A percentile compares a stretch with the other conserved stretches of the same genome.
These are phyloP conservation scores for Phytophthora ohioensis DNA, from an alignment of 352 stramenopile species.

Conservation along the genomic window DNA sequence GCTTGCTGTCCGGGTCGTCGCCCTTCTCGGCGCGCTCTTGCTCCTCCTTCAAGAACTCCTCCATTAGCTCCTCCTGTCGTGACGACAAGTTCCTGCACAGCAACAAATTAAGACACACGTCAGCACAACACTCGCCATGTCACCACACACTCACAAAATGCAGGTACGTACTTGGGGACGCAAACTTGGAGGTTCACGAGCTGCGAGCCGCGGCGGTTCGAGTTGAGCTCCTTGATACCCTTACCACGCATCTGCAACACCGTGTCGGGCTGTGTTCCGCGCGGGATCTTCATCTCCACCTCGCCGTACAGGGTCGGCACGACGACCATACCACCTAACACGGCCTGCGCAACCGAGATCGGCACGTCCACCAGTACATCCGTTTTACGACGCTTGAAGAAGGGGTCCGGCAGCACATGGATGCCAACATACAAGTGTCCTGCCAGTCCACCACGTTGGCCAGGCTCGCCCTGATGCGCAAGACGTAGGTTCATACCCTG, in stretches of 20 bases:
- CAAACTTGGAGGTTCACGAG: constrained; percentile 97
- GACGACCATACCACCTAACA: constrained; percentile 94
- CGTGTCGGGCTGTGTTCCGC: constrained; percentile 95
- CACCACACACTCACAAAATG: not conserved
- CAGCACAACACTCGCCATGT: not conserved
- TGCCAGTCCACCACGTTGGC: constrained; percentile 82
- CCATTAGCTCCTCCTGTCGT: constrained; percentile 96
- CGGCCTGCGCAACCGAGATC: constrained; percentile 93
- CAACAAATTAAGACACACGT: constrained; percentile 16
- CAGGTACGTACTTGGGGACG: constrained; percentile 90
- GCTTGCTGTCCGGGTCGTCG: constrained; percentile 80
- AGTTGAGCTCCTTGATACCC: constrained; percentile 96
- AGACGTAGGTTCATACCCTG: constrained; percentile 96
- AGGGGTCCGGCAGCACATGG: constrained; percentile 93
- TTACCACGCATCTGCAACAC: constrained; percentile 97
- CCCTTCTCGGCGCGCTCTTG: constrained; percentile 70
- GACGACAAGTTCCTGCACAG: constrained; percentile 82
- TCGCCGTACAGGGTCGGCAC: constrained; percentile 97
- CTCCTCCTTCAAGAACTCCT: constrained; percentile 95
- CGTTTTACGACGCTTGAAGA: constrained; percentile 96
- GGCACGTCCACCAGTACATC: constrained; percentile 96
- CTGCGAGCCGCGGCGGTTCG: constrained; percentile 94
- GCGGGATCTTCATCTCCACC: constrained; percentile 97
- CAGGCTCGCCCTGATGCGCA: constrained; percentile 91
- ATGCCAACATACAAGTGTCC: constrained; percentile 97